Evolutionary conservation across 179 eudicot genomes (phyloP), one percentile per base, ranked within the genome.

Genomic region (Beta lomatogona): DNA sequence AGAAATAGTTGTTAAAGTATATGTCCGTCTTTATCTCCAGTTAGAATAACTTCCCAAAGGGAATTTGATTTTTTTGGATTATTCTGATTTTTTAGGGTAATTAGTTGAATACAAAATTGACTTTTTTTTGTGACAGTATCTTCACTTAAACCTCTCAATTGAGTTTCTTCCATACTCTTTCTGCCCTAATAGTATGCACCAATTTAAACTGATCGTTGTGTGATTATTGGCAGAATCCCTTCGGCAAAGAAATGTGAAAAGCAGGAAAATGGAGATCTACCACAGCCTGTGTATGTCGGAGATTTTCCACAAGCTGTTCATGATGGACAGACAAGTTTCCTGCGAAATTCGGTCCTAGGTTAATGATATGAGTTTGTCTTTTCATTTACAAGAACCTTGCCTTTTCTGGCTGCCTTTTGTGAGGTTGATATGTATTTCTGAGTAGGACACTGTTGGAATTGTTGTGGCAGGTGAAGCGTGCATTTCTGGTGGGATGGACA

Each of bases 221-320:
- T 55, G 18, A 31, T 45, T 46, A 5, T 58, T 60, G 45, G 22
- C 91, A 95, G 99, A 86, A 89, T 89, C 76, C 87, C 99, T 25
- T 83, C 92, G 65, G 85, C 72, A 48, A 92, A 88, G 85, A 91
- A 85, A 86, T 0, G 28, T 25, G 28, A 25, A 25, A 25, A 25
- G 28, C 28, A 25, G 28, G 92, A 89, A 74, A 91, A 86, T 59
- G 77, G 65, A 80, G 91, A 91, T 74, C 86, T 87, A 73, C 79
- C 79, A 45, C 85, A 89, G 81, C 99, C 99, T 75, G 93, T 92
- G 41, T 92, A 88, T 89, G 94, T 95, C 84, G 95, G 92, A 85
- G 98, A 95, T 76, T 91, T 94, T 81, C 99, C 99, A 0, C 95
- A 92, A 87, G 90, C 80, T 63, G 92, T 94, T 83, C 94, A 96